Base-by-base conservation (phyloP, 805 yeast genomes). In the Pichia pseudocactophila region DNA sequence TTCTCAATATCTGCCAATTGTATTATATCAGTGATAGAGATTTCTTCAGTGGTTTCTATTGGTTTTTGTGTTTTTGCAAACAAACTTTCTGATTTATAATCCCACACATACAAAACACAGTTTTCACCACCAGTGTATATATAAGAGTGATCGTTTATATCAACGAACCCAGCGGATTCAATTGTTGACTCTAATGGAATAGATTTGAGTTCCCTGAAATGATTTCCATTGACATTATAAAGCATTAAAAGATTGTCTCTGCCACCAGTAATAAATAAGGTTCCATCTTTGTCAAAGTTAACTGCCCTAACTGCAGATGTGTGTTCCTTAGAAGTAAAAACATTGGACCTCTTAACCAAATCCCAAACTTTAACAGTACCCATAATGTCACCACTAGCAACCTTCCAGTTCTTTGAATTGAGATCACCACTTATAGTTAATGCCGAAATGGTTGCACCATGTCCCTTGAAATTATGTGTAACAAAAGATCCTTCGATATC, bases 391-490 rank as follows among this genome's bases (percentile, higher is more conserved):
- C 80, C 82, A 52, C 87, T 76, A 13, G 88, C 83, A 44, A 92
- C 68, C 55, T 70, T 71, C 97, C 97, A 92, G 36, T 71, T 66
- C 36, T 71, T 68, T 2, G 80, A 68, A 50, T 84, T 82, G 34
- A 77, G 64, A 47, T 77, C 78, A 10, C 97, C 97, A 57, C 73
- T 72, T 59, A 92, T 87, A 1, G 57, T 47, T 42, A 90, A 61
- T 4, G 92, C 76, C 36, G 95, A 81, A 33, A 90, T 71, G 2
- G 95, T 82, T 11, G 92, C 80, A 17, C 96, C 95, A 59, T 92
- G 99, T 1, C 98, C 97, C 59, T 84, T 82, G 44, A 92, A 71
- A 12, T 86, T 79, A 62, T 92, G 98, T 0, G 98, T 92, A 3
- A 82, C 76, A 50, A 73, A 86, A 1, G 92, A 89, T 30, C 88